Percentiles rank a stretch among this genome's conserved stretches.
Conservation (phyloP, 2,329 filamentous ascomycete genomes). For the Macroventuria anomochaeta region DNA sequence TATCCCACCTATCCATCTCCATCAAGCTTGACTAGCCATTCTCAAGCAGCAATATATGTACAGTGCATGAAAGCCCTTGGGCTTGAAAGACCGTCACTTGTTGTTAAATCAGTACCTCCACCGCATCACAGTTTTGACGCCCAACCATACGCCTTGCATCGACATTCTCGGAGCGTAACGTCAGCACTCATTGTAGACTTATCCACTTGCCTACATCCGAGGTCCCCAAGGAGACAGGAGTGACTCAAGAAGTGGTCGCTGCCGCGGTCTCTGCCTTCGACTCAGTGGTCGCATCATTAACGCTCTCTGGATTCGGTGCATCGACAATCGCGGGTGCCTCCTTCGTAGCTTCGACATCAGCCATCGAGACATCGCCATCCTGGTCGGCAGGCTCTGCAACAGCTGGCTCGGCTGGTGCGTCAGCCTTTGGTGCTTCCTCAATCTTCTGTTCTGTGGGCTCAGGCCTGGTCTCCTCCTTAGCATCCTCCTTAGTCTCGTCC, state of each 20-base stretch:
- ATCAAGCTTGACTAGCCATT: neutral
- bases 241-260: slow-evolving; percentile 8
- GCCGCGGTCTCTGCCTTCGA: slow-evolving; percentile 13
- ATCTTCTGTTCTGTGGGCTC: slow-evolving; percentile 30
- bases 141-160: neutral
- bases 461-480: slow-evolving; percentile 24
- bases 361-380: slow-evolving; percentile 19
- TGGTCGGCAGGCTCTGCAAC: slow-evolving; percentile 11
- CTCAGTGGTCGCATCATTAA: slow-evolving; percentile 9
- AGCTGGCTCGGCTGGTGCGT: slow-evolving; percentile 7
- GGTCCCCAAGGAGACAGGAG: neutral
- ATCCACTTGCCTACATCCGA: neutral
- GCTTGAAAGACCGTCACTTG: neutral
- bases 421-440: slow-evolving; percentile 12
- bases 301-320: slow-evolving; percentile 11
- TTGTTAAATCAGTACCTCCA: neutral
- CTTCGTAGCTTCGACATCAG: slow-evolving; percentile 13
- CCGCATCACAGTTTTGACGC: neutral
- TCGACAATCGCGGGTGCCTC: slow-evolving; percentile 8
- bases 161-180: neutral
- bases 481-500: slow-evolving; percentile 37
- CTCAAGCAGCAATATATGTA: slow-evolving; percentile 19
- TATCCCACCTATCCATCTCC: neutral
- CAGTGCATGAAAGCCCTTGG: slow-evolving; percentile 5
- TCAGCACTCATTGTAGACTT: neutral